These are phyloP conservation scores for Plasmodium relictum DNA, from an alignment of 169 alveolate genomes.

Conservation along the genomic window DNA sequence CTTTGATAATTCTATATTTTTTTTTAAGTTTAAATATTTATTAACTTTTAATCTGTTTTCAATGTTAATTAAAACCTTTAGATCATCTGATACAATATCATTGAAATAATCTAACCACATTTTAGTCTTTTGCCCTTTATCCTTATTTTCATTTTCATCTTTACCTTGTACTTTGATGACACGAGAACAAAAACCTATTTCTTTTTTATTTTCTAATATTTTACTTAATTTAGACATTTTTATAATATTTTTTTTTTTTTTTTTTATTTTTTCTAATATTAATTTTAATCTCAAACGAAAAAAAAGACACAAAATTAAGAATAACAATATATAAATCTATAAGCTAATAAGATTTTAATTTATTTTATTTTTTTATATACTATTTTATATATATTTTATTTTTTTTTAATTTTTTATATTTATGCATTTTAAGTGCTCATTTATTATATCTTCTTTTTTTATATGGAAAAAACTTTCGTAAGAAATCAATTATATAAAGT, in stretches of 20 bases:
- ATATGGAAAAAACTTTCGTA: too few relatives aligned
- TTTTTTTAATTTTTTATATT: background rate
- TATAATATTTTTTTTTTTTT: background rate
- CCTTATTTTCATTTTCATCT: background rate
- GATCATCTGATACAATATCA: constrained; percentile 53
- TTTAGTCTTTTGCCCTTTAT: constrained; percentile 13
- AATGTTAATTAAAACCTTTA: constrained; percentile 2
- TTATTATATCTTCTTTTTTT: constrained; percentile 5
- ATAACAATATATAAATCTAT: background rate
- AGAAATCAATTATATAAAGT: background rate
- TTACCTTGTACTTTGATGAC: constrained; percentile 35
- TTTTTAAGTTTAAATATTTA: constrained; percentile 33
- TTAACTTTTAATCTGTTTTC: background rate
- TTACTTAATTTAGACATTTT: constrained; percentile 41
- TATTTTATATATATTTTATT: too few relatives aligned
- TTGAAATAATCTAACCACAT: constrained; percentile 53
- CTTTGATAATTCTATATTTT: constrained; percentile 39
- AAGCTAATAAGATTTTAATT: too few relatives aligned
- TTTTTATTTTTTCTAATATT: constrained; percentile 1
- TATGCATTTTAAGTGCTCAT: constrained; percentile 33
- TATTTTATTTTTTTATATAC: too few relatives aligned
- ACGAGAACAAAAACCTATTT: constrained; percentile 52
- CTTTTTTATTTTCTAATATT: constrained; percentile 38
- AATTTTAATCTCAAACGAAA: background rate
- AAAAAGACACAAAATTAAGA: background rate